Evolutionary conservation across 2,329 filamentous ascomycete genomes (phyloP).

Genomic region (Aureobasidium musti): DNA sequence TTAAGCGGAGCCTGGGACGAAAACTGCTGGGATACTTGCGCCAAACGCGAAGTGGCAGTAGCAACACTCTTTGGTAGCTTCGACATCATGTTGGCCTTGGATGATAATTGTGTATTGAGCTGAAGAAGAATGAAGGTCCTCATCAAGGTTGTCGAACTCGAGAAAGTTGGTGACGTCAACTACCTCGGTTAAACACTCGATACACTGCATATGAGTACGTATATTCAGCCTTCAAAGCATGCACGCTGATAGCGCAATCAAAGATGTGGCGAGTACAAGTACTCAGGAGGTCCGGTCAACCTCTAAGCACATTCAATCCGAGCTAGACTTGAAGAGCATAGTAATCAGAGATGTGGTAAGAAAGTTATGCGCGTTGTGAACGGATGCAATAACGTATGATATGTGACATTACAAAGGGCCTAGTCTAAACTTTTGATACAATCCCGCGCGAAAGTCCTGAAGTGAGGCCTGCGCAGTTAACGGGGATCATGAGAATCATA

Average conservation of each 20-base stretch:
- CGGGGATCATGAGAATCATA: not conserved
- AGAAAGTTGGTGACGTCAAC: not conserved
- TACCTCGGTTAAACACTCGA: not conserved
- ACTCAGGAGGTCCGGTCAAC: not conserved
- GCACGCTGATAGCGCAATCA: not conserved
- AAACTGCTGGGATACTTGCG: slow-evolving; percentile 35
- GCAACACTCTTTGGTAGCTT: slow-evolving; percentile 31
- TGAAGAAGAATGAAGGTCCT: not conserved
- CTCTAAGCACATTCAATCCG: too few species aligned
- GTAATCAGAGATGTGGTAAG: too few species aligned
- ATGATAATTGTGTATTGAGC: not conserved
- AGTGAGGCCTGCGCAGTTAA: slow-evolving; percentile 3
- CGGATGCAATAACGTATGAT: not conserved
- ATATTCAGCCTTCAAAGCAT: too few species aligned
- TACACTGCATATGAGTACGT: not conserved
- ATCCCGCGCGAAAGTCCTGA: slow-evolving; percentile 10
- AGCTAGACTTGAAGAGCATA: too few species aligned
- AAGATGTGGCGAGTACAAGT: not conserved
- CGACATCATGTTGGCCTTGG: slow-evolving; percentile 27
- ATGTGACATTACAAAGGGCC: slow-evolving; percentile 18
- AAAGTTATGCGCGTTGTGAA: not conserved
- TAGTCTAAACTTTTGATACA: slow-evolving; percentile 26
- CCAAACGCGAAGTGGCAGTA: slow-evolving; percentile 33
- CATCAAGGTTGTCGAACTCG: slow-evolving; percentile 3
- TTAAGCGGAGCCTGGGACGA: slow-evolving; percentile 34